Evolutionary conservation across 2,329 filamentous ascomycete genomes (phyloP), one percentile per base, ranked within the genome.

Genomic region (Fusarium tjaetaba): DNA sequence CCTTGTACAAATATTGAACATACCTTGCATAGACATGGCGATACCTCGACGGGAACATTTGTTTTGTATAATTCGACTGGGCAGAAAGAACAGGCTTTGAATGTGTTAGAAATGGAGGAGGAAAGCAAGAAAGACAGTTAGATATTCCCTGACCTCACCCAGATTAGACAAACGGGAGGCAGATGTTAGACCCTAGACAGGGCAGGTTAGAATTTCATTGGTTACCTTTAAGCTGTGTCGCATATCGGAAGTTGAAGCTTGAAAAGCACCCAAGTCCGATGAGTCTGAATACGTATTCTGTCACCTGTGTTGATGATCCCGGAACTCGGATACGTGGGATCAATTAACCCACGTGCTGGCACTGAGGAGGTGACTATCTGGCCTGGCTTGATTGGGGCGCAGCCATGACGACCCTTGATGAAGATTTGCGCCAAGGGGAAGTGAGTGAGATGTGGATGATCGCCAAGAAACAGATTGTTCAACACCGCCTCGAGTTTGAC

Each of bases 31-130:
- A 72, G 64, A 74, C 48, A 48, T 61, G 64, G 68, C 39, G 70
- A 72, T 70, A 74, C 71, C 71, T 62, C 43, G 26, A 60, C 45
- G 48, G 57, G 55, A 69, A 69, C 34, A 70, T 74, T 74, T 72
- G n/a, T 51, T 74, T 74, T 74, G 68, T 74, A 74, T 39, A 74
- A 61, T 60, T 41, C 48, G 42, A 66, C 46, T 52, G 45, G 45
- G 41, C 28, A 59, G 62, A 55, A 49, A 61, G 41, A 70, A 20
- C 52, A 38, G 58, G 46, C n/a, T 32, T 65, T 32, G 38, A 43
- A 39, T 41, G 36, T 57, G 49, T 61, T 71, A 52, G 58, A 64
- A 38, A 58, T 45, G 71, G 42, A 51, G 28, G 43, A 67, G 34
- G 53, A 32, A 41, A 51, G 52, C 56, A 42, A 55, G 52, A 69